A percentile compares a stretch with the other conserved stretches of the same genome.
phyloP scores from a whole-genome alignment of 2,329 filamentous ascomycete genomes.

The Fusarium sterilihyphosum region DNA sequence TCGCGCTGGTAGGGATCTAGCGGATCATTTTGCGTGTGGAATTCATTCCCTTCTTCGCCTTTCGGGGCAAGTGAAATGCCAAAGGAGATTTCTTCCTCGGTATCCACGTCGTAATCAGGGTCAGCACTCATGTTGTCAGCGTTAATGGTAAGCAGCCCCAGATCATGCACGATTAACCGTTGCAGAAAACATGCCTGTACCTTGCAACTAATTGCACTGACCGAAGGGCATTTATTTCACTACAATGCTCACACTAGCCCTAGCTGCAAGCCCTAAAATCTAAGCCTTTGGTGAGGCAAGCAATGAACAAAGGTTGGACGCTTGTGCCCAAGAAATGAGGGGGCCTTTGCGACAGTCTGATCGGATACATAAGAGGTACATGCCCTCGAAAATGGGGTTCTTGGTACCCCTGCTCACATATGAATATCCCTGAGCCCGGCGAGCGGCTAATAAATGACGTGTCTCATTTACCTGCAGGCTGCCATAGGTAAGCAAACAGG shows the following conservation, averaged over 20 bases:
- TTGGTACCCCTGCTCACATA: not conserved
- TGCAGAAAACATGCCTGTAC: not conserved
- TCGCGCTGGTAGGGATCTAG: slow-evolving; percentile 17
- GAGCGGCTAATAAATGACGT: not conserved
- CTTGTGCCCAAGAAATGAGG: not conserved
- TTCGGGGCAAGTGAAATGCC: not conserved
- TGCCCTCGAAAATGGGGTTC: not conserved
- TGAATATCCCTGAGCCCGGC: not conserved
- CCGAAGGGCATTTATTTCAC: not conserved
- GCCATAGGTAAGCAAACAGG: not conserved
- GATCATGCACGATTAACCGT: not conserved
- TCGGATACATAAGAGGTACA: not conserved
- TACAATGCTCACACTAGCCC: not conserved
- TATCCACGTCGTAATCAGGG: not conserved
- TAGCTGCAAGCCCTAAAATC: not conserved
- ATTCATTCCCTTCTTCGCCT: slow-evolving; percentile 10
- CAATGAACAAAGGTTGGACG: accelerated
- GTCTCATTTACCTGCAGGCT: not conserved
- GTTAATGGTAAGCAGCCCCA: not conserved
- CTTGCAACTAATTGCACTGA: not conserved
- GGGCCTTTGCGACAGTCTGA: not conserved
- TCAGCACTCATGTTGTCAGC: not conserved
- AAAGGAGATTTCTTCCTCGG: not conserved
- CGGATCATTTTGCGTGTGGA: slow-evolving; percentile 19
- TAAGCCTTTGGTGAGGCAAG: not conserved